A percentile compares a stretch with the other conserved stretches of the same genome.
These are phyloP conservation scores for Yamadazyma aaseri DNA, from an alignment of 1,139 yeast species.

Conservation along the genomic window DNA sequence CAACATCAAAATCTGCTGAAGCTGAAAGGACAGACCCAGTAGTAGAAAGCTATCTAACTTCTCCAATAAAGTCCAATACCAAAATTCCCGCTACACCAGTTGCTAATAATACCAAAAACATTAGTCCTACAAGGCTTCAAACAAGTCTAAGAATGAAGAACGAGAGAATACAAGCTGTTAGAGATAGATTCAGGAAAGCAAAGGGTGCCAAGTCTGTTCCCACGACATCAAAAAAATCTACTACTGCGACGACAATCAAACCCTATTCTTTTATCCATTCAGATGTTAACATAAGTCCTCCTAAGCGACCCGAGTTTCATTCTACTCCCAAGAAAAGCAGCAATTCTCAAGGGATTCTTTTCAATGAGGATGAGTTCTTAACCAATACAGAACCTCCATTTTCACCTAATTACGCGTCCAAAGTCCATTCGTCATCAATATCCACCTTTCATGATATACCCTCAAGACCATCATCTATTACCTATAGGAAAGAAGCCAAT, in stretches of 20 bases:
- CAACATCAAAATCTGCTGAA: constrained; percentile 5
- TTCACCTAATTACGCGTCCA: neutral
- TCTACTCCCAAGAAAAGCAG: constrained; percentile 7
- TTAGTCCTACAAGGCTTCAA: constrained; percentile 41
- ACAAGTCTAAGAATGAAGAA: constrained; percentile 36
- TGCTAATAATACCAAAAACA: constrained; percentile 16
- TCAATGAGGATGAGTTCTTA: neutral
- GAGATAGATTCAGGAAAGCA: constrained; percentile 33
- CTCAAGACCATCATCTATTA: neutral
- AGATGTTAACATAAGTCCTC: constrained; percentile 23
- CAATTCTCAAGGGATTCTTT: neutral
- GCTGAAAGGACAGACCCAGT: constrained; percentile 3
- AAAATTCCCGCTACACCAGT: constrained; percentile 23
- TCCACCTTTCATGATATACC: neutral
- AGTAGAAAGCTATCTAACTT: constrained; percentile 25
- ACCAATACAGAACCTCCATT: neutral
- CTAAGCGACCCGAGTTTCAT: constrained; percentile 32
- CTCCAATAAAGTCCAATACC: constrained; percentile 31
- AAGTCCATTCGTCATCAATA: neutral
- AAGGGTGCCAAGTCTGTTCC: neutral
- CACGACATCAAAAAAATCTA: constrained; percentile 1
- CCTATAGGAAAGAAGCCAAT: constrained; percentile 2
- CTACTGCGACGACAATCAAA: constrained; percentile 4
- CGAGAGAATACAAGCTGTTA: constrained; percentile 35
- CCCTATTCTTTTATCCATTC: constrained; percentile 7